Conservation (phyloP, 805 yeast species). For the Barnettozyma salicaria region DNA sequence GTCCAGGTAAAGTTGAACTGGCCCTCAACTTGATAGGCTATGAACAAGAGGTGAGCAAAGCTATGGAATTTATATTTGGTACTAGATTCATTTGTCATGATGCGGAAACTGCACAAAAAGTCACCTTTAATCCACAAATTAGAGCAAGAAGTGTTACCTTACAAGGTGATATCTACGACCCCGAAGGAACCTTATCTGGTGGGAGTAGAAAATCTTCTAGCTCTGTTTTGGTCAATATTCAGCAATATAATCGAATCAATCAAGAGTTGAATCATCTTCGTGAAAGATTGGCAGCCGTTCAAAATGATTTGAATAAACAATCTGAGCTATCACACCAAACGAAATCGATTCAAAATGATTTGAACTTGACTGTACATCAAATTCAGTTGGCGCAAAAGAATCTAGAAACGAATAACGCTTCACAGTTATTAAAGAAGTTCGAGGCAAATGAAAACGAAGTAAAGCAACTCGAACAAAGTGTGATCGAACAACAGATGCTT, state of each 20-base stretch:
- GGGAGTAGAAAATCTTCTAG: slow-evolving; percentile 69
- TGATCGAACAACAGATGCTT: slow-evolving; percentile 31
- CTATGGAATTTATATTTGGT: slow-evolving; percentile 92
- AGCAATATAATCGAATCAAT: slow-evolving; percentile 48
- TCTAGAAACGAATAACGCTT: slow-evolving; percentile 49
- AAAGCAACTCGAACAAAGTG: slow-evolving; percentile 31
- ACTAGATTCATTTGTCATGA: slow-evolving; percentile 81
- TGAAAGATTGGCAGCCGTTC: slow-evolving; percentile 36
- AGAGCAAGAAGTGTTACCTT: slow-evolving; percentile 79
- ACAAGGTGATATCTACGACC: slow-evolving; percentile 94
- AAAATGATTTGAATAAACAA: slow-evolving; percentile 36
- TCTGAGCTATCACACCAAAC: slow-evolving; percentile 43
- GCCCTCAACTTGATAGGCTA: slow-evolving; percentile 79
- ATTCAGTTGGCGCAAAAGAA: slow-evolving; percentile 49
- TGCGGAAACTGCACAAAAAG: slow-evolving; percentile 79
- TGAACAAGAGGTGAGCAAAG: slow-evolving; percentile 61
- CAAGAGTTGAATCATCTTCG: slow-evolving; percentile 36
- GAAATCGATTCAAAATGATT: slow-evolving; percentile 49
- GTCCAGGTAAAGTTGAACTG: slow-evolving; percentile 83
- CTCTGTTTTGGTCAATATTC: slow-evolving; percentile 59
- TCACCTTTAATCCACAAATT: slow-evolving; percentile 82
- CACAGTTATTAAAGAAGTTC: slow-evolving; percentile 47
- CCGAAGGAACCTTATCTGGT: slow-evolving; percentile 92
- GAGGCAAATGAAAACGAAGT: slow-evolving; percentile 44
- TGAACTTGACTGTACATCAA: slow-evolving; percentile 54